These are phyloP conservation scores for Xylariaceae sp. DNA, from an alignment of 2,329 filamentous ascomycete genomes.

Conservation along the genomic window DNA sequence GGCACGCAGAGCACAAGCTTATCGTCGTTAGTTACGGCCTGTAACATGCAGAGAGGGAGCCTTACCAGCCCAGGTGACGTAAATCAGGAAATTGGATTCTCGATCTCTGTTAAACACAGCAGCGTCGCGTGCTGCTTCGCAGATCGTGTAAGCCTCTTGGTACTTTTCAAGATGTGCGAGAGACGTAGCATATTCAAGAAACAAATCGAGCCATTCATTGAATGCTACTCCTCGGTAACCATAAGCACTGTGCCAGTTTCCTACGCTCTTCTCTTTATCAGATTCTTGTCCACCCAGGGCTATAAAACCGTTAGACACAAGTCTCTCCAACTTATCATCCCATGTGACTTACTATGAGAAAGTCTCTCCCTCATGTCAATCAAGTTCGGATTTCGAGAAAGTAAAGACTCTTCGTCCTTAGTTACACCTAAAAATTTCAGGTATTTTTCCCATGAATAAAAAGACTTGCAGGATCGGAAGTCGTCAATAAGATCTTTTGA, in stretches of 20 bases:
- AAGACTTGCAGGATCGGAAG: constrained; percentile 59
- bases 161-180: constrained; percentile 65
- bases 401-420: constrained; percentile 30
- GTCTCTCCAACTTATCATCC: neutral
- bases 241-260: constrained; percentile 27
- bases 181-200: constrained; percentile 79
- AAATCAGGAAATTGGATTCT: constrained; percentile 65
- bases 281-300: constrained; percentile 33
- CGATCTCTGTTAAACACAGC: constrained; percentile 75
- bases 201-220: constrained; percentile 81
- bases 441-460: constrained; percentile 65
- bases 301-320: constrained; percentile 19
- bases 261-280: constrained; percentile 29
- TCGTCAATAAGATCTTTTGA: constrained; percentile 59
- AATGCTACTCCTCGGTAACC: constrained; percentile 71
- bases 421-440: constrained; percentile 52
- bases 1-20: constrained; percentile 75
- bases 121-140: constrained; percentile 73
- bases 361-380: constrained; percentile 54
- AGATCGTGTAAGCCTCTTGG: constrained; percentile 72
- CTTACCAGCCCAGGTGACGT: constrained; percentile 72
- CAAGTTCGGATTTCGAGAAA: constrained; percentile 39
- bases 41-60: neutral
- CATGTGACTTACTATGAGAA: constrained; percentile 43
- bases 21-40: constrained; percentile 13